Conservation (phyloP, 1,284 basidiomycete species). For the Cystobasidiaceae sp. region DNA sequence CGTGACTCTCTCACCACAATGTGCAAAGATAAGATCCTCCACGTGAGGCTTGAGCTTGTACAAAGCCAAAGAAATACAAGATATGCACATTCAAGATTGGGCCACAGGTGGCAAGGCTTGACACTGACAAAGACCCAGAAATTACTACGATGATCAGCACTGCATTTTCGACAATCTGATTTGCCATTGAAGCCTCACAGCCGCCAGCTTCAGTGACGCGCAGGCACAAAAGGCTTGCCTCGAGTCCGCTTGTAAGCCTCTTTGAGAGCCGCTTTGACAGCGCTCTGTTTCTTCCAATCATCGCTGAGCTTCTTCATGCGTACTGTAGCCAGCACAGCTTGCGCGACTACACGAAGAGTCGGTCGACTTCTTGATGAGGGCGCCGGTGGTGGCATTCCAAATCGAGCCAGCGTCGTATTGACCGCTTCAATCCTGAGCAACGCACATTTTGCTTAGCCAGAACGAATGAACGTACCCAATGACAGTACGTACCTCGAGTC, state of each 20-base stretch:
- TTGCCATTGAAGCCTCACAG: too few species aligned
- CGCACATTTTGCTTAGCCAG: not conserved
- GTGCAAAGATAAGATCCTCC: too few species aligned
- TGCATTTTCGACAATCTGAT: too few species aligned
- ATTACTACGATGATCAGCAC: too few species aligned
- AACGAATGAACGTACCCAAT: not conserved
- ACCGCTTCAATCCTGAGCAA: slow-evolving; percentile 33
- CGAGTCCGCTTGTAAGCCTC: slow-evolving; percentile 37
- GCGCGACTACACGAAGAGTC: slow-evolving; percentile 32
- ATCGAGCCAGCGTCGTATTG: slow-evolving; percentile 16
- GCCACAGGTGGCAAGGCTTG: too few species aligned
- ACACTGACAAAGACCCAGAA: too few species aligned
- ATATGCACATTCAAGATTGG: too few species aligned
- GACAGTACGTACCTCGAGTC: slow-evolving; percentile 34
- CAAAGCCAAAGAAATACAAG: too few species aligned
- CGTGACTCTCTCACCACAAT: too few species aligned
- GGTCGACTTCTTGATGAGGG: not conserved
- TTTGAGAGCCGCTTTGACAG: slow-evolving; percentile 33
- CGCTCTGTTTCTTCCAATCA: slow-evolving; percentile 32
- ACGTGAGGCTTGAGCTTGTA: too few species aligned
- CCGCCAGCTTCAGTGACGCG: not conserved
- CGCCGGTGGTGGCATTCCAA: slow-evolving; percentile 15
- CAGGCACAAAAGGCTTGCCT: slow-evolving; percentile 33
- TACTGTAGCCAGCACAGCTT: slow-evolving; percentile 34
- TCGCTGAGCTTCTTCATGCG: slow-evolving; percentile 36